Conservation (phyloP, 768 basidiomycete genomes). For the Rhizopogon salebrosus region DNA sequence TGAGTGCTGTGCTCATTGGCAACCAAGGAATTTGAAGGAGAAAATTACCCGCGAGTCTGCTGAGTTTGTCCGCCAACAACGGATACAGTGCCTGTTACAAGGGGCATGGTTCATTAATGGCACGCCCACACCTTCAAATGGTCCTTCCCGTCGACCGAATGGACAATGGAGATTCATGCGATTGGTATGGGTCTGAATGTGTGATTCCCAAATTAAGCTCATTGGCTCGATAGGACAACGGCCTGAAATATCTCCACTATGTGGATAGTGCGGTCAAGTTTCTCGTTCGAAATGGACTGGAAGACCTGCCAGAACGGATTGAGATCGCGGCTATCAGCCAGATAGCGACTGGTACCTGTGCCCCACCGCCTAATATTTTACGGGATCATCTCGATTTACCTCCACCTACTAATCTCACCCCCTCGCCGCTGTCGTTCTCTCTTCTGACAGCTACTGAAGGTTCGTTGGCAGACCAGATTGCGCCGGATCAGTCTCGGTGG, state of each 20-base stretch:
- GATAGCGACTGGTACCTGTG: constrained; percentile 70
- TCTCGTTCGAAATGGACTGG: constrained; percentile 71
- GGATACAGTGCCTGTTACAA: constrained; percentile 81
- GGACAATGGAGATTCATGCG: constrained; percentile 86
- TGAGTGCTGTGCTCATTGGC: constrained; percentile 1
- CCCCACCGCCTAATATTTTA: constrained; percentile 58
- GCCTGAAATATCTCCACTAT: constrained; percentile 77
- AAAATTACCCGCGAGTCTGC: constrained; percentile 88
- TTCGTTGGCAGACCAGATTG: constrained; percentile 73
- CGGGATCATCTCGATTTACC: constrained; percentile 59
- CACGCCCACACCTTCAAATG: constrained; percentile 42
- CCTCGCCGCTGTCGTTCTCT: constrained; percentile 74
- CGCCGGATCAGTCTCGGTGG: constrained; percentile 74
- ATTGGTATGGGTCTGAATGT: constrained; percentile 43
- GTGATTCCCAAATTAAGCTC: not conserved
- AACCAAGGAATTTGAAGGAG: constrained; percentile 69
- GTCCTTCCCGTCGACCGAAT: constrained; percentile 45
- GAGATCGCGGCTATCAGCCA: constrained; percentile 79
- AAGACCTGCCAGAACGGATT: constrained; percentile 84
- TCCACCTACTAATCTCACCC: constrained; percentile 42
- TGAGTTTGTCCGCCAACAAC: constrained; percentile 84
- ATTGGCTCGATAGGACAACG: constrained; percentile 54
- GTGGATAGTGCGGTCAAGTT: constrained; percentile 80
- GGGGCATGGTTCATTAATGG: constrained; percentile 93
- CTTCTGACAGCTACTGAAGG: constrained; percentile 65